Evolutionary conservation across 495 filamentous ascomycete species (phyloP).

Genomic region (Aspergillus ostianus): DNA sequence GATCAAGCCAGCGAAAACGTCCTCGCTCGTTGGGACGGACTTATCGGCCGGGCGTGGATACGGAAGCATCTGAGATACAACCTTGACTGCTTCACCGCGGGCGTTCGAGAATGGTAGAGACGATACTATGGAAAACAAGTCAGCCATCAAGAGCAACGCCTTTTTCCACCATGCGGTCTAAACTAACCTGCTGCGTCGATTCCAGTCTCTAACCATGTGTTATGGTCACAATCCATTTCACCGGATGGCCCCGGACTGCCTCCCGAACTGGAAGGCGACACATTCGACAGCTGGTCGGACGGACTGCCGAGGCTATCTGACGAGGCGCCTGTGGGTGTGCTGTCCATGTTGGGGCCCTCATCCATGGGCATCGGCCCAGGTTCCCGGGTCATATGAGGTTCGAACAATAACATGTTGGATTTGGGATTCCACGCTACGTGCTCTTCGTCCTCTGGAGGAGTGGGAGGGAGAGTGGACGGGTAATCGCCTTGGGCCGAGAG

Average conservation of each 20-base stretch:
- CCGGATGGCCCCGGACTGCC: conserved; percentile 37
- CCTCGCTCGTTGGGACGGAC: conserved; percentile 32
- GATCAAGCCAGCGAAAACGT: conserved; percentile 50
- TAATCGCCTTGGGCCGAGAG: conserved; percentile 34
- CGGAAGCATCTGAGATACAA: conserved; percentile 63
- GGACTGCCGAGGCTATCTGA: conserved; percentile 36
- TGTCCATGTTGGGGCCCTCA: conserved; percentile 36
- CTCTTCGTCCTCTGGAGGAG: conserved; percentile 46
- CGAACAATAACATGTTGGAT: conserved; percentile 37
- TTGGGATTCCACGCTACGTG: conserved; percentile 39
- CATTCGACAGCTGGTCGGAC: conserved; percentile 35
- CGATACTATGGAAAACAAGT: conserved; percentile 26
- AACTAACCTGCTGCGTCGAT: conserved; percentile 42
- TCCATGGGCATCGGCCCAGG: conserved; percentile 36
- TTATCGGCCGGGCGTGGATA: conserved; percentile 55
- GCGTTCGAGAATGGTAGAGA: conserved; percentile 35
- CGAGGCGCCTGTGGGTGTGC: conserved; percentile 23
- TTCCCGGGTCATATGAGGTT: conserved; percentile 27
- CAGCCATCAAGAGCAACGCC: conserved; percentile 13
- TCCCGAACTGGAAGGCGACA: conserved; percentile 36
- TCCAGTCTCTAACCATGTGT: conserved; percentile 45
- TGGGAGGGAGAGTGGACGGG: conserved; percentile 37
- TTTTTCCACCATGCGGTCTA: not conserved
- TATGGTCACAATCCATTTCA: conserved; percentile 41
- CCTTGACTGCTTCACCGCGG: conserved; percentile 47